These are phyloP conservation scores for Candida sp. DNA, from an alignment of 1,139 yeast species.

Conservation along the genomic window DNA sequence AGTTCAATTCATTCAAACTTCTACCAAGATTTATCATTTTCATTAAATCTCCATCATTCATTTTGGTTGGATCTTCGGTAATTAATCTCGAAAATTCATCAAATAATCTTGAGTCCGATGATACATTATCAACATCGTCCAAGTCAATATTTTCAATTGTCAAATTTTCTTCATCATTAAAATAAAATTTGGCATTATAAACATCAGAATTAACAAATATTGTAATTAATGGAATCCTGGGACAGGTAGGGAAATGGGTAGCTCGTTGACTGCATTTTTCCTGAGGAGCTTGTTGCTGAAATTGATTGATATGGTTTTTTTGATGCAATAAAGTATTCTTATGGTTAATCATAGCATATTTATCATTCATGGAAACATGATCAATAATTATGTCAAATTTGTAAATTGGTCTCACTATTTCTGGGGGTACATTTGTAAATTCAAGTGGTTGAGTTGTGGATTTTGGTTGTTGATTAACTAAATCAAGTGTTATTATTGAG, in stretches of 20 bases:
- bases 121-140: constrained; percentile 4
- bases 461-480: constrained; percentile 5
- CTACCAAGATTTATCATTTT: constrained; percentile 47
- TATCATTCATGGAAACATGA: constrained; percentile 39
- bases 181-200: constrained; percentile 23
- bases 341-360: constrained; percentile 17
- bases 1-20: constrained; percentile 65
- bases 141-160: constrained; percentile 9
- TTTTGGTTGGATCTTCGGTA: not conserved
- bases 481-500: constrained; percentile 2
- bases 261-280: constrained; percentile 1
- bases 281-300: not conserved
- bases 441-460: constrained; percentile 40
- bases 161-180: constrained; percentile 26
- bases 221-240: constrained; percentile 35
- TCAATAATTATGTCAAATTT: constrained; percentile 47
- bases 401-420: constrained; percentile 42
- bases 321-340: constrained; percentile 4
- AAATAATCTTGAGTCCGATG: constrained; percentile 10
- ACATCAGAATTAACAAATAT: constrained; percentile 30
- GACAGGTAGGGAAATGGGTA: constrained; percentile 16
- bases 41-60: constrained; percentile 3
- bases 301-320: not conserved
- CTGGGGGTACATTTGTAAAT: constrained; percentile 42
- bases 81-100: constrained; percentile 5